A percentile compares a stretch with the other conserved stretches of the same genome.
Evolutionary conservation across 345 rosid genomes (phyloP).

Genomic region (Dipteronia dyeriana): DNA sequence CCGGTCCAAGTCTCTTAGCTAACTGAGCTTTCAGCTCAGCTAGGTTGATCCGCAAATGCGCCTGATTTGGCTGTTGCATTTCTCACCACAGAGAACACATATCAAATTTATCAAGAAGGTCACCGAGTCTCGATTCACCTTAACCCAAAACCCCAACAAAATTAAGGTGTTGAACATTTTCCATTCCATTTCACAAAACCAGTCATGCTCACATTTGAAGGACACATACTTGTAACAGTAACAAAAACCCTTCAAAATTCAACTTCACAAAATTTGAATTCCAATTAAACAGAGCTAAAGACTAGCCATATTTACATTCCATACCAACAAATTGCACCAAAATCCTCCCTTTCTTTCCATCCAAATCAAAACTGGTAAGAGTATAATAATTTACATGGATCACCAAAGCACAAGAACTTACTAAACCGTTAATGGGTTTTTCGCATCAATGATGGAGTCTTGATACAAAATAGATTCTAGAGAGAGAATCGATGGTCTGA

Average conservation of each 20-base stretch:
- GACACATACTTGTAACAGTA: background rate
- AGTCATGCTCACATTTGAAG: background rate
- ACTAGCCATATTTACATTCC: background rate
- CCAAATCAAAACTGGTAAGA: constrained; percentile 11
- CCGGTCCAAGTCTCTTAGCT: constrained; percentile 40
- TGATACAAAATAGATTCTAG: constrained; percentile 18
- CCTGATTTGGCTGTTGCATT: constrained; percentile 44
- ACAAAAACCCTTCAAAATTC: constrained; percentile 16
- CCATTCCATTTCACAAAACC: background rate
- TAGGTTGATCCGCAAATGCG: constrained; percentile 25
- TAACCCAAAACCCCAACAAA: constrained; percentile 7
- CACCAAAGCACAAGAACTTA: constrained; percentile 18
- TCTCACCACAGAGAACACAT: constrained; percentile 29
- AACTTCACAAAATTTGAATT: constrained; percentile 8
- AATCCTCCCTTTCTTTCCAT: constrained; percentile 2
- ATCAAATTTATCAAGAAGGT: background rate
- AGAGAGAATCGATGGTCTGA: constrained; percentile 24
- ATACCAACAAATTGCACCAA: constrained; percentile 4
- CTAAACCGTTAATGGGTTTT: constrained; percentile 6
- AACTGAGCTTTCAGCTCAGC: constrained; percentile 42
- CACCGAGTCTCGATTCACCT: background rate
- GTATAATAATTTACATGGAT: constrained; percentile 10
- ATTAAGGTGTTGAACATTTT: constrained; percentile 9
- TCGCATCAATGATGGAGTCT: background rate
- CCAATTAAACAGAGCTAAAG: constrained; percentile 5